Base-by-base conservation (phyloP, 805 yeast species). In the Myxozyma monticola region DNA sequence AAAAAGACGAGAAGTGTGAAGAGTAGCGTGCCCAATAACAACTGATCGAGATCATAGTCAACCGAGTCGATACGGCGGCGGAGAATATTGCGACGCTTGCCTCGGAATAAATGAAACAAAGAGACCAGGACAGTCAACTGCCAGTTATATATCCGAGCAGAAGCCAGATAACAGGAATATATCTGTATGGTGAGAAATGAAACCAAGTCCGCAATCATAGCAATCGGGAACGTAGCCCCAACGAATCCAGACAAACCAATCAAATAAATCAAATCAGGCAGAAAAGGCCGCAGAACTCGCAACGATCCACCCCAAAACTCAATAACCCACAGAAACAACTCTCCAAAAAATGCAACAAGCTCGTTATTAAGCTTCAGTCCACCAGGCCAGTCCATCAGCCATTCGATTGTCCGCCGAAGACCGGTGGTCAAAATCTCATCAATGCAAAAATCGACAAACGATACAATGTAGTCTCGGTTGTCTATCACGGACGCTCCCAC, bases 351-450 rank as follows among this genome's bases (percentile, higher is more conserved):
- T 14, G 73, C 75, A 0, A 96, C 87, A 17, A 93, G 73, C 62
- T 89, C 96, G 51, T 81, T 83, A 66, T 93, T 93, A 45, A 93
- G 76, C 63, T 93, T 93, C 61, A 93, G 81, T 3, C 99, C 99
- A 14, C 91, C 96, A 0, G 99, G 99, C 62, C 90, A 85, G 54
- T 81, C 77, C 73, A 89, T 88, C 31, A 93, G 73, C 90, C 95
- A 85, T 0, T 71, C 58, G 2, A 90, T 80, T 33, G 82, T 65
- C 2, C 63, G 53, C 17, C 74, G 68, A 37, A 83, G 67, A n/a
- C 73, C 72, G 29, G 70, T 62, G 47, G 78, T 78, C 12, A 84
- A 55, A 1, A 73, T 49, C 21, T 62, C 63, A 34, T 75, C 69
- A 12, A 80, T 67, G 31, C 76, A 44, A 45, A 59, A 64, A 1